Conservation (phyloP, 257 asterid species). For the Nicotiana tomentosiformis region DNA sequence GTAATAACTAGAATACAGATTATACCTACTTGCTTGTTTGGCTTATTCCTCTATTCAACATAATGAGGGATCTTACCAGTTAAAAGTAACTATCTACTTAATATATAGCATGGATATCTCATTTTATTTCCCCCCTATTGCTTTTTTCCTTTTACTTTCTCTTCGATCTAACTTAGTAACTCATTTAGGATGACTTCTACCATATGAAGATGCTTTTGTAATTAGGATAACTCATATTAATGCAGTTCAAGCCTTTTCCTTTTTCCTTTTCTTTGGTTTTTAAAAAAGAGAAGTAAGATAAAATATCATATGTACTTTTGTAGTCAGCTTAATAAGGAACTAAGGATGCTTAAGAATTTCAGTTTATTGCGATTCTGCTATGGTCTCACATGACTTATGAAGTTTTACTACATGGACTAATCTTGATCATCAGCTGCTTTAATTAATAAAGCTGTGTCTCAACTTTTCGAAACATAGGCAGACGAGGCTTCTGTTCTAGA, state of each 20-base stretch:
- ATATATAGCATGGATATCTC: background rate
- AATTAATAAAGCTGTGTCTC: background rate
- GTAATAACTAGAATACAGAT: constrained; percentile 24
- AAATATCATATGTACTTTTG: background rate
- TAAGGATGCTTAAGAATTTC: background rate
- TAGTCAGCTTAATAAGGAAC: background rate
- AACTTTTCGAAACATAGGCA: constrained; percentile 30
- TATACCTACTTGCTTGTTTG: background rate
- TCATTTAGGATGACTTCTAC: background rate
- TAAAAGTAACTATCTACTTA: background rate
- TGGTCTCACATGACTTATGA: background rate
- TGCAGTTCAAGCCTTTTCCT: background rate
- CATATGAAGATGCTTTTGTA: background rate
- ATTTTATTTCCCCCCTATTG: background rate
- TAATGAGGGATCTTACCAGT: background rate
- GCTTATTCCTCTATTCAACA: background rate
- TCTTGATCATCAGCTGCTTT: background rate
- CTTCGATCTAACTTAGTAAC: background rate
- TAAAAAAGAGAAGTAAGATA: background rate
- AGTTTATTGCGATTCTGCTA: background rate
- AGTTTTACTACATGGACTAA: background rate
- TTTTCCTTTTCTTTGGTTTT: background rate
- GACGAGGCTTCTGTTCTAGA: constrained; percentile 71
- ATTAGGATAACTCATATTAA: background rate
- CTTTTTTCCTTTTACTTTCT: background rate